Evolutionary conservation across 352 stramenopile species (phyloP).

Genomic region (Pythium biforme): DNA sequence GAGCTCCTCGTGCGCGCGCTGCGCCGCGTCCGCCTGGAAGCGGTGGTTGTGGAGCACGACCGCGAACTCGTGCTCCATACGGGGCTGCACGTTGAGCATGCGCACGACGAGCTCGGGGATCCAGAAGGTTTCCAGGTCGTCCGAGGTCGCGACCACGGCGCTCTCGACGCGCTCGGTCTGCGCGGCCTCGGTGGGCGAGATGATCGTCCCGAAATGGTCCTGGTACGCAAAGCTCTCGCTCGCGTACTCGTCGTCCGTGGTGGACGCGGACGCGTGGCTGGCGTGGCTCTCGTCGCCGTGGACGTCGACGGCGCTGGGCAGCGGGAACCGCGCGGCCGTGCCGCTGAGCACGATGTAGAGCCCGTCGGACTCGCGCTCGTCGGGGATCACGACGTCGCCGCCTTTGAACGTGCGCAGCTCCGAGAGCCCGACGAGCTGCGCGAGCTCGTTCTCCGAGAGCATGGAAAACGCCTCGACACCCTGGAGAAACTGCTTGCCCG

Average conservation of each 20-base stretch:
- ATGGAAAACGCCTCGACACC: slow-evolving; percentile 56
- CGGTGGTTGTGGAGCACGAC: slow-evolving; percentile 46
- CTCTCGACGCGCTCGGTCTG: slow-evolving; percentile 33
- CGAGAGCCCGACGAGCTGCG: slow-evolving; percentile 44
- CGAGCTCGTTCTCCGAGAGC: slow-evolving; percentile 55
- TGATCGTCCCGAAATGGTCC: slow-evolving; percentile 50
- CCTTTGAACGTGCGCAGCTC: slow-evolving; percentile 40
- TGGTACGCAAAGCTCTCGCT: slow-evolving; percentile 49
- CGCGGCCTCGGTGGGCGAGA: slow-evolving; percentile 37
- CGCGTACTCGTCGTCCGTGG: slow-evolving; percentile 20
- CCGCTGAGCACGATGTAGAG: slow-evolving; percentile 56
- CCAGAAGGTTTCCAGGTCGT: slow-evolving; percentile 53
- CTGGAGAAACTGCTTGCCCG: slow-evolving; percentile 52
- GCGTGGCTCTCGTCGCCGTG: neutral
- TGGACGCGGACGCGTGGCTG: slow-evolving; percentile 1
- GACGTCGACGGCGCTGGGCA: neutral
- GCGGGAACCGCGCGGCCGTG: slow-evolving; percentile 30
- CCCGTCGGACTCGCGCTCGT: slow-evolving; percentile 50
- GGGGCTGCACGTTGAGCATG: slow-evolving; percentile 62
- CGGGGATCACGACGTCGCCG: slow-evolving; percentile 41
- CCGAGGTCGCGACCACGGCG: slow-evolving; percentile 32
- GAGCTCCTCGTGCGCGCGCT: slow-evolving; percentile 39
- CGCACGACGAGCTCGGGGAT: slow-evolving; percentile 48
- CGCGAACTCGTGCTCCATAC: slow-evolving; percentile 59
- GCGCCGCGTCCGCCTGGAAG: slow-evolving; percentile 22